These are phyloP conservation scores for Entamoeba invadens DNA, from an alignment of 208 protist genomes.

Conservation along the genomic window DNA sequence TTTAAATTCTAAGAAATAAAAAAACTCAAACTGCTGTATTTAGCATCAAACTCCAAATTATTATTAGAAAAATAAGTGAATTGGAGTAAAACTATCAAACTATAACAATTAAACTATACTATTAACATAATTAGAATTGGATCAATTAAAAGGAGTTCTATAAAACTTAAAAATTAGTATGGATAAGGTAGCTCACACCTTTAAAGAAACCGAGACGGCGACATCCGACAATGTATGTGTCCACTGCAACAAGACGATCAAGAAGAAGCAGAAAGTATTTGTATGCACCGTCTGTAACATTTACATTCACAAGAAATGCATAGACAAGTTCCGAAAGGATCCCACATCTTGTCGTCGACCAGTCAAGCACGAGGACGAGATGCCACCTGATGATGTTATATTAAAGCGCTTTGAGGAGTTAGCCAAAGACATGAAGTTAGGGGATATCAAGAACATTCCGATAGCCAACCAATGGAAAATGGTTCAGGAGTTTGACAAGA, in stretches of 20 bases:
- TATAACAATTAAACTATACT: too few species aligned
- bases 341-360: background rate
- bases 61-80: too few species aligned
- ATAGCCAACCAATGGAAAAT: background rate
- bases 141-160: background rate
- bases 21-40: too few species aligned
- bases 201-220: background rate
- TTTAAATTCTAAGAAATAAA: too few species aligned
- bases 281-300: background rate
- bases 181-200: background rate
- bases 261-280: background rate
- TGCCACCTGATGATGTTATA: background rate
- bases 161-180: background rate
- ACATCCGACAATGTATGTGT: background rate
- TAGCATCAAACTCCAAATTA: too few species aligned
- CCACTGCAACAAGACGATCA: background rate
- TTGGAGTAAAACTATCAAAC: too few species aligned
- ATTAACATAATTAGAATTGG: too few species aligned
- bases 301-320: background rate
- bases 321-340: background rate
- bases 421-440: background rate
- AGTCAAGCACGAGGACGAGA: background rate
- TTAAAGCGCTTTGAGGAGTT: background rate
- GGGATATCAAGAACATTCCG: background rate
- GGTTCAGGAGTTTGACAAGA: background rate